A percentile compares a stretch with the other conserved stretches of the same genome.
Conservation (phyloP, 2,329 filamentous ascomycete species). For the Trichoderma sp. region DNA sequence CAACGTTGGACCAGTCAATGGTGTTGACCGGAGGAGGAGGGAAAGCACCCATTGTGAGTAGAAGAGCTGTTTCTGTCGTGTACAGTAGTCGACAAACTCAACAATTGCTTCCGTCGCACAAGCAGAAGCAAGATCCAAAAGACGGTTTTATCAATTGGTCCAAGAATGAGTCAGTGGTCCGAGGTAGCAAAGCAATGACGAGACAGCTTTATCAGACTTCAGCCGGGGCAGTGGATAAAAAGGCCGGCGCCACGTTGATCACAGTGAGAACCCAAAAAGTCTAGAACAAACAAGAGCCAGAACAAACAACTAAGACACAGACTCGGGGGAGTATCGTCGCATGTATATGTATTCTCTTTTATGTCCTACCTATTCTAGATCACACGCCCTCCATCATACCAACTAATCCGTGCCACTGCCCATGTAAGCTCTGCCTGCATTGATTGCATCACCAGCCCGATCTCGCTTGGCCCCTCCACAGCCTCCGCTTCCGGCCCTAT, state of each 20-base stretch:
- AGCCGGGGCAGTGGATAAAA: not conserved
- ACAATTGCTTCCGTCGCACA: not conserved
- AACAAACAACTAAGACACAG: not conserved
- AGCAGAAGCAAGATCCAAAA: not conserved
- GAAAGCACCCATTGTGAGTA: conserved; percentile 57
- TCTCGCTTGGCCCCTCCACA: not conserved
- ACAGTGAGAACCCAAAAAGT: conserved; percentile 17
- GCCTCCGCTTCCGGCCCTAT: not conserved
- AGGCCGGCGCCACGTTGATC: conserved; percentile 17
- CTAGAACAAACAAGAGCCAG: not conserved
- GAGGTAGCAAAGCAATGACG: not conserved
- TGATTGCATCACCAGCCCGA: not conserved
- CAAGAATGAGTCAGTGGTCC: not conserved
- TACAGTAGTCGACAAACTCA: not conserved
- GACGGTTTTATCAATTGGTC: not conserved
- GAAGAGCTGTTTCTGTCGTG: not conserved
- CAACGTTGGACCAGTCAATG: conserved; percentile 92
- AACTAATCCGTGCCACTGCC: not conserved
- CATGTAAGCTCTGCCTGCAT: not conserved
- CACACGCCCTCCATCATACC: not conserved
- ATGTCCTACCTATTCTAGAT: not conserved
- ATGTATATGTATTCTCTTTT: not conserved
- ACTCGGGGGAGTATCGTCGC: not conserved
- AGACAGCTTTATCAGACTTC: not conserved
- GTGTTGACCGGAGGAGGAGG: conserved; percentile 78